Evolutionary conservation across 352 stramenopile species (phyloP).

Genomic region (Globisporangium orthogonon): DNA sequence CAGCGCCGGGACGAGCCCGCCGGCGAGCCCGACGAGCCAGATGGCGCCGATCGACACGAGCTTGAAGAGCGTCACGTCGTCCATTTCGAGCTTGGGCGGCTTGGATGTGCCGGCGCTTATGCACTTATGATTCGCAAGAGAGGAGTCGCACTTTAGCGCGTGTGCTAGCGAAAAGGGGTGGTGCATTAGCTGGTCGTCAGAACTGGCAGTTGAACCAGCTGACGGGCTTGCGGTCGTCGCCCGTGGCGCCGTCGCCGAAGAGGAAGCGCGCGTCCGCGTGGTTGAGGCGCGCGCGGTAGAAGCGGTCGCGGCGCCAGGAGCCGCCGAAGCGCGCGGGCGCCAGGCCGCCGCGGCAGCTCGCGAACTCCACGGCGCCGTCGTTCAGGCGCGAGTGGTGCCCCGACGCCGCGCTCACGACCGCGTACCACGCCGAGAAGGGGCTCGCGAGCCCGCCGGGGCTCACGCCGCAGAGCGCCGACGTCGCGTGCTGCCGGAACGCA

Average conservation of each 20-base stretch:
- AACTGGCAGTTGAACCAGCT: neutral
- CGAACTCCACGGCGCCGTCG: constrained; percentile 32
- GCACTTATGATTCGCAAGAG: too few relatives aligned
- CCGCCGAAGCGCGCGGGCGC: constrained; percentile 6
- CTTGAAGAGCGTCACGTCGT: constrained; percentile 67
- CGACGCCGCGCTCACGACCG: constrained; percentile 3
- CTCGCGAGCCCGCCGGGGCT: constrained; percentile 19
- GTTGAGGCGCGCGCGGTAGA: constrained; percentile 28
- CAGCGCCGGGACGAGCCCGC: constrained; percentile 44
- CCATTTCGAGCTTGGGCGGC: constrained; percentile 17
- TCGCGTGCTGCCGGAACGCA: constrained; percentile 14
- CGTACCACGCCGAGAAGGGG: constrained; percentile 2
- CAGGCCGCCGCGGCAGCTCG: constrained; percentile 19
- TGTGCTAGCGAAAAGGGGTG: too few relatives aligned
- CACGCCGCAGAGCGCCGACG: constrained; percentile 28
- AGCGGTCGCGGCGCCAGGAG: constrained; percentile 15
- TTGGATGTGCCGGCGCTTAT: too few relatives aligned
- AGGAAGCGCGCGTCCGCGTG: constrained; percentile 17
- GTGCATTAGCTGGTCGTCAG: too few relatives aligned
- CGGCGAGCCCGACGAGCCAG: constrained; percentile 58
- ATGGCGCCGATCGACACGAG: constrained; percentile 69
- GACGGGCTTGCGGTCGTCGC: neutral
- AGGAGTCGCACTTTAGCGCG: too few relatives aligned
- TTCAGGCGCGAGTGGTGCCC: constrained; percentile 17
- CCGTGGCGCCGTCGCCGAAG: neutral